Conservation (phyloP, 441 rosid species). For the Breynia disticha region DNA sequence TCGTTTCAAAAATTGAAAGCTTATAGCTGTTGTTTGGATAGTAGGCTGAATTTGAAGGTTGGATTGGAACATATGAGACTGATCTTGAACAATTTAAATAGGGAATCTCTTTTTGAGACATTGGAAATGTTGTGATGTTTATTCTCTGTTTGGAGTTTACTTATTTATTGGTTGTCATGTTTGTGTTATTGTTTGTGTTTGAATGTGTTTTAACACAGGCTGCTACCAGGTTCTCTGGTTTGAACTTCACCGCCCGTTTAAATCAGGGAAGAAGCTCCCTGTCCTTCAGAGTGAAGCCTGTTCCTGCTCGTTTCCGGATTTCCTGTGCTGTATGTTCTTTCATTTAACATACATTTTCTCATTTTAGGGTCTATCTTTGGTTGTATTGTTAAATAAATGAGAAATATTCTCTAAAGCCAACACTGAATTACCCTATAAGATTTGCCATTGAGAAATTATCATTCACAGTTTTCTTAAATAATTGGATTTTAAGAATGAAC, state of each 20-base stretch:
- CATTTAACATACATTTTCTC: not conserved
- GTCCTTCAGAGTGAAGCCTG: conserved; percentile 35
- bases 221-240: conserved; percentile 25
- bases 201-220: conserved; percentile 29
- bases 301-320: conserved; percentile 35
- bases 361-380: not conserved
- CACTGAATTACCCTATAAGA: too few relatives aligned
- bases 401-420: too few relatives aligned
- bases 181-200: conserved; percentile 3
- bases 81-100: not conserved
- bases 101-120: not conserved
- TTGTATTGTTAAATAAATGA: not conserved
- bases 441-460: too few relatives aligned
- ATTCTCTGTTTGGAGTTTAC: not conserved
- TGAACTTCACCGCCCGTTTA: conserved; percentile 28
- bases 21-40: not conserved
- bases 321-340: conserved; percentile 42
- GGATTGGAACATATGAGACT: not conserved
- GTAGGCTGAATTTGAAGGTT: not conserved
- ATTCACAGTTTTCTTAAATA: too few relatives aligned
- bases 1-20: too few relatives aligned
- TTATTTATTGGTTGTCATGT: not conserved
- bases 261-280: conserved; percentile 36
- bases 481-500: too few relatives aligned
- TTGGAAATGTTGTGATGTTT: not conserved